These are phyloP conservation scores for Cyclocybe cylindracea DNA, from an alignment of 768 basidiomycete species.

Conservation along the genomic window DNA sequence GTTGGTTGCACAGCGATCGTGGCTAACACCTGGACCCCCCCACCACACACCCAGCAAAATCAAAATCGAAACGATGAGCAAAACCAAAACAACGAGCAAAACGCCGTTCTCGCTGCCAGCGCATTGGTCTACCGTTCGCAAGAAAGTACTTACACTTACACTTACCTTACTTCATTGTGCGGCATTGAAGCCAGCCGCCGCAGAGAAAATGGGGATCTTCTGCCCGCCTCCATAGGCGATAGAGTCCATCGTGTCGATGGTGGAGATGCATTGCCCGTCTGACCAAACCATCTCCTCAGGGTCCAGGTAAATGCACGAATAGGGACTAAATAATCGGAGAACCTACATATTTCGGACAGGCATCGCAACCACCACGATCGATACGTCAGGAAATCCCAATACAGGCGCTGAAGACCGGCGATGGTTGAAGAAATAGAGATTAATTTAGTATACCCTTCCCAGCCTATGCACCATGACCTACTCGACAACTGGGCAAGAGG, in stretches of 20 bases:
- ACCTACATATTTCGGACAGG: conserved; percentile 49
- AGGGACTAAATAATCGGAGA: conserved; percentile 98
- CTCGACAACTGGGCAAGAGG: no score
- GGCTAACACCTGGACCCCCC: conserved; percentile 52
- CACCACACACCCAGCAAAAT: no score
- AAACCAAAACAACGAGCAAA: no score
- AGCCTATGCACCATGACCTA: no score
- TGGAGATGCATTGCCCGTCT: conserved; percentile 99
- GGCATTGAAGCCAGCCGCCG: conserved; percentile 97
- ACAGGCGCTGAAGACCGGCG: no score
- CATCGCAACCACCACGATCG: neutral
- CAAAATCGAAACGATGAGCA: no score
- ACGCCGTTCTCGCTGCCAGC: conserved; percentile 1
- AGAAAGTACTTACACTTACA: no score
- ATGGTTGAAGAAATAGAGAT: no score
- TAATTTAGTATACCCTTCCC: no score
- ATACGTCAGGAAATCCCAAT: neutral
- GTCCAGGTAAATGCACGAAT: conserved; percentile 98
- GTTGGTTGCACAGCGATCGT: conserved; percentile 98
- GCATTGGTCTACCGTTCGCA: conserved; percentile 15
- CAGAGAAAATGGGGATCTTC: conserved; percentile 99
- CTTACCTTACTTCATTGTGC: conserved; percentile 94
- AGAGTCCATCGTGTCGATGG: conserved; percentile 97
- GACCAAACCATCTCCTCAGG: conserved; percentile 99
- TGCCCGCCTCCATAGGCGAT: conserved; percentile 99